Evolutionary conservation across 1,139 yeast species (phyloP), one percentile per base, ranked within the genome.

Genomic region (Torulaspora globosa): DNA sequence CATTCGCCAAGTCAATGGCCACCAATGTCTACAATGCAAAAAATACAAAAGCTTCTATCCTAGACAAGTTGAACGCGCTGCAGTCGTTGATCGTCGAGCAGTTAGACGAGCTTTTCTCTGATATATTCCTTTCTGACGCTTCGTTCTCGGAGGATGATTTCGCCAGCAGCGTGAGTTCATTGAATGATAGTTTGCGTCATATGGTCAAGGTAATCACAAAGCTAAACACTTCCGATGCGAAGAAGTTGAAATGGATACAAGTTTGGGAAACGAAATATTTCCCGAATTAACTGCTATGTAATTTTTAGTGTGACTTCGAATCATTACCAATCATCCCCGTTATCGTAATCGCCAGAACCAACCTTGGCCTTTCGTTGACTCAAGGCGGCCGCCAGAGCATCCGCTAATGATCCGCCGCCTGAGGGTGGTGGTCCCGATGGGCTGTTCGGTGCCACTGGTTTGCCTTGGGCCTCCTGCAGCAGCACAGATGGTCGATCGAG

Each of bases 381-480:
- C 55, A 90, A 73, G 1, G 97, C 97, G 23, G 84, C 86, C 3
- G 95, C 90, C 45, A 90, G 71, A 0, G 96, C 96, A 65, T 86
- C 95, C 0, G 96, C 96, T 44, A 89, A 70, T 10, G 71, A 70
- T 3, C 51, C 52, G 4, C 75, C 74, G 14, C 71, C 65, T 2
- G 70, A 66, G 11, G 63, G 64, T 6, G 68, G 62, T 3, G 69
- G 57, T 7, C 72, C 64, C 2, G 71, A 58, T 1, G 70, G 52
- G 3, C 67, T 55, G 21, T 55, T 7, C 5, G 55, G 47, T 27
- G 56, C 55, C 27, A 56, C 47, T 8, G 58, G 44, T 44, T 79
- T 86, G 15, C 94, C 94, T 39, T 71, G 72, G 1, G 87, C 86
- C 60, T 84, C 90, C 66, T 78, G 85, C 26, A 86, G 67, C 31